These are phyloP conservation scores for Myxozyma neotropica DNA, from an alignment of 805 yeast species.

Conservation along the genomic window DNA sequence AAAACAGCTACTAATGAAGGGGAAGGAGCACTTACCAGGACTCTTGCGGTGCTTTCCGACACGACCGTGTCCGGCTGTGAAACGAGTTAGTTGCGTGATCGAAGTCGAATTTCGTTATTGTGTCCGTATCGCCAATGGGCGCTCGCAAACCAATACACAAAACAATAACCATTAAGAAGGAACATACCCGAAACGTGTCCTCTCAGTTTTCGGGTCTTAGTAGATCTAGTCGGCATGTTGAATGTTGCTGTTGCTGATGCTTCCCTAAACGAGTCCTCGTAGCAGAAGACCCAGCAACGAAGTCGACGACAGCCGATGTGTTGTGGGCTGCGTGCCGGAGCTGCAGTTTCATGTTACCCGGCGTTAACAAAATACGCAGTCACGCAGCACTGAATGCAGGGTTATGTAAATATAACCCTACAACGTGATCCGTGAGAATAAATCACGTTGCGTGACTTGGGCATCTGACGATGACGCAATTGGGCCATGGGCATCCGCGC, in stretches of 20 bases:
- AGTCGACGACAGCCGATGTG: not conserved
- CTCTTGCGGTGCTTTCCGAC: slow-evolving; percentile 99
- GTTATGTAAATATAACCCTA: not conserved
- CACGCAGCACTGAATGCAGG: not conserved
- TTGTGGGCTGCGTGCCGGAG: not conserved
- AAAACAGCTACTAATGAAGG: not conserved
- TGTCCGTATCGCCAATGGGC: not conserved
- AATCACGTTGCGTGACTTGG: not conserved
- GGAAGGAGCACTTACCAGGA: slow-evolving; percentile 56
- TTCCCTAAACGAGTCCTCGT: not conserved
- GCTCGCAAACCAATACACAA: not conserved
- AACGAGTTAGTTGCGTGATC: slow-evolving; percentile 35
- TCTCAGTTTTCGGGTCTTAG: slow-evolving; percentile 99
- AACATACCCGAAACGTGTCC: slow-evolving; percentile 99
- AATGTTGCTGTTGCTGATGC: slow-evolving; percentile 9
- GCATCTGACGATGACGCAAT: not conserved
- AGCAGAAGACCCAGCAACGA: not conserved
- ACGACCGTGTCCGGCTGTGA: slow-evolving; percentile 99
- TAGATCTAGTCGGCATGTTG: slow-evolving; percentile 38
- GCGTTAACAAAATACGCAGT: not conserved
- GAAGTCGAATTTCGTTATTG: slow-evolving; percentile 6
- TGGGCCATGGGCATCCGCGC: too few species aligned
- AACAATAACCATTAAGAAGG: not conserved
- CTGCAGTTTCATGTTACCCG: not conserved
- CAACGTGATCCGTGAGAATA: not conserved